These are phyloP conservation scores for Phytophthora tentaculata DNA, from an alignment of 352 stramenopile species.

Conservation along the genomic window DNA sequence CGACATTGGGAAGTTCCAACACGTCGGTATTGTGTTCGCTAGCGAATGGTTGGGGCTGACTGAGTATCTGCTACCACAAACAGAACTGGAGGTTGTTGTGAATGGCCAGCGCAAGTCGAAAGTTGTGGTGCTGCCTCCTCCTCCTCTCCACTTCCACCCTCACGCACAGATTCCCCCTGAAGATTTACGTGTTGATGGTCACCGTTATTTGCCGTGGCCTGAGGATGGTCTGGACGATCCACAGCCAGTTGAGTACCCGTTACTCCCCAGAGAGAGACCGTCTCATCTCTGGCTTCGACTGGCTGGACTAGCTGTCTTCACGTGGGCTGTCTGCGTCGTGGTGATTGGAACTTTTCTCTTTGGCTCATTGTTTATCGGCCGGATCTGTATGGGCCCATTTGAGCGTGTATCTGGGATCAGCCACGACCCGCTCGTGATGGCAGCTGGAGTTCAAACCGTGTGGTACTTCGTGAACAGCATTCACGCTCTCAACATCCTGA, in stretches of 20 bases:
- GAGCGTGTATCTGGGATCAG: slow-evolving; percentile 72
- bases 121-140: slow-evolving; percentile 62
- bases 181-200: slow-evolving; percentile 72
- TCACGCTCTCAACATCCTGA: slow-evolving; percentile 66
- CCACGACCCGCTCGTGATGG: slow-evolving; percentile 81
- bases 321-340: slow-evolving; percentile 65
- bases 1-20: slow-evolving; percentile 80
- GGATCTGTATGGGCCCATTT: slow-evolving; percentile 71
- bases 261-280: slow-evolving; percentile 62
- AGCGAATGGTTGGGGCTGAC: slow-evolving; percentile 70
- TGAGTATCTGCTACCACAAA: slow-evolving; percentile 73
- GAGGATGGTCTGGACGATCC: slow-evolving; percentile 82
- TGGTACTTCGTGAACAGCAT: slow-evolving; percentile 79
- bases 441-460: slow-evolving; percentile 72
- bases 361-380: slow-evolving; percentile 70
- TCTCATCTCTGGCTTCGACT: slow-evolving; percentile 64
- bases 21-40: slow-evolving; percentile 64
- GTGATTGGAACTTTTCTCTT: slow-evolving; percentile 72
- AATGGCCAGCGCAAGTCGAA: slow-evolving; percentile 41
- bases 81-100: slow-evolving; percentile 40
- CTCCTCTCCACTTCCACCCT: slow-evolving; percentile 85
- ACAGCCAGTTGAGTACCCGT: slow-evolving; percentile 71
- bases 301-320: slow-evolving; percentile 54
- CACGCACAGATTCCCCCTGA: slow-evolving; percentile 69
- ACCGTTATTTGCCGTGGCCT: slow-evolving; percentile 84